Conservation (phyloP, 495 filamentous ascomycete genomes). For the Aspergillus affinis region DNA sequence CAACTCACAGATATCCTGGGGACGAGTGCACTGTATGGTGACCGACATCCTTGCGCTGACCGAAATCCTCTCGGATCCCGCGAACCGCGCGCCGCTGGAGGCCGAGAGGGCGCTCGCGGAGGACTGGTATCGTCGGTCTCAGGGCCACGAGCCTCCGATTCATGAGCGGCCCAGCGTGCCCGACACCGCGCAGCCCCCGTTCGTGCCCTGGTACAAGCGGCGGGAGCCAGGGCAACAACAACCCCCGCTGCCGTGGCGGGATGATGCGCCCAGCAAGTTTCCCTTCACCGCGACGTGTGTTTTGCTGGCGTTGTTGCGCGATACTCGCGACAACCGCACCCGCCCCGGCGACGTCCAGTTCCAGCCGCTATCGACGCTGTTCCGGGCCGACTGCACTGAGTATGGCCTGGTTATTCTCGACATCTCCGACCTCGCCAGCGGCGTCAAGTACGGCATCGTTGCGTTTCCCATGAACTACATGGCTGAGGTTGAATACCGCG, state of each 20-base stretch:
- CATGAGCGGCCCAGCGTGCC: slow-evolving; percentile 19
- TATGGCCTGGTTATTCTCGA: slow-evolving; percentile 22
- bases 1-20: background rate
- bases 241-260: slow-evolving; percentile 17
- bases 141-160: slow-evolving; percentile 5
- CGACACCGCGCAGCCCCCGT: slow-evolving; percentile 19
- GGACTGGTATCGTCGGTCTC: slow-evolving; percentile 21
- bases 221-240: slow-evolving; percentile 2
- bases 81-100: slow-evolving; percentile 20
- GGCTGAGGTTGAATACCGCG: slow-evolving; percentile 9
- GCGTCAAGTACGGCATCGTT: slow-evolving; percentile 19
- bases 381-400: slow-evolving; percentile 21
- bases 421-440: slow-evolving; percentile 19
- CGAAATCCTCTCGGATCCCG: slow-evolving; percentile 18
- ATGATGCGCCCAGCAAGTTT: slow-evolving; percentile 17
- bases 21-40: slow-evolving; percentile 10
- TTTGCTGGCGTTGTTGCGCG: slow-evolving; percentile 20
- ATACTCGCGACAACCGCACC: slow-evolving; percentile 4
- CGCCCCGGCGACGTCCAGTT: slow-evolving; percentile 20
- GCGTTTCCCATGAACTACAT: slow-evolving; percentile 18
- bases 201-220: slow-evolving; percentile 5
- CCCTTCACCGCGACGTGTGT: slow-evolving; percentile 19
- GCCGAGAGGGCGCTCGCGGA: slow-evolving; percentile 10
- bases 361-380: slow-evolving; percentile 20
- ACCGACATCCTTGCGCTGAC: slow-evolving; percentile 18